Conservation (phyloP, 169 alveolate species). For the Plasmodium relictum region DNA sequence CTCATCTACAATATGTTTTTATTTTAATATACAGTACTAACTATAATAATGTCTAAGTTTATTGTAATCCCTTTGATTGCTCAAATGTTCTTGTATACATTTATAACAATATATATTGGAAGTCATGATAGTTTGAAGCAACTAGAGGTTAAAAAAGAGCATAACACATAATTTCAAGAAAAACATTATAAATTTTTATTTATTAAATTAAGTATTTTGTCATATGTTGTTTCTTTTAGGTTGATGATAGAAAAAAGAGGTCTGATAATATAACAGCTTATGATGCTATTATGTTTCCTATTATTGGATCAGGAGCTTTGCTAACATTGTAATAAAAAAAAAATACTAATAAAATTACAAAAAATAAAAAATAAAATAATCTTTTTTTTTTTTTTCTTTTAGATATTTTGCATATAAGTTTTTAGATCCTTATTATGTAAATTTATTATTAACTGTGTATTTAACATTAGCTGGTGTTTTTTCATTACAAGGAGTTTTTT, state of each 20-base stretch:
- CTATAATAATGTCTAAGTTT: constrained; percentile 67
- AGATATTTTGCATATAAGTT: constrained; percentile 78
- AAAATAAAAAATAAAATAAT: constrained; percentile 2
- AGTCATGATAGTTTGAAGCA: constrained; percentile 77
- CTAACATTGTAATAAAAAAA: constrained; percentile 55
- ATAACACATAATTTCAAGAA: not conserved
- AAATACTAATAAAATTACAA: not conserved
- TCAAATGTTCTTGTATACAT: constrained; percentile 75
- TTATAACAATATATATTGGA: constrained; percentile 74
- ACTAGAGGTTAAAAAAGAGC: constrained; percentile 35
- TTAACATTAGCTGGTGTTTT: constrained; percentile 73
- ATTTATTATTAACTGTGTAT: constrained; percentile 62
- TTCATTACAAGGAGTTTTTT: constrained; percentile 64
- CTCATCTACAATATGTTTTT: not conserved
- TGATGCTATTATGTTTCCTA: constrained; percentile 78
- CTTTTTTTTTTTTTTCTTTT: not conserved
- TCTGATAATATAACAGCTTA: constrained; percentile 69
- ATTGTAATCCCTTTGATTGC: constrained; percentile 45
- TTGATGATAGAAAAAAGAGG: constrained; percentile 42
- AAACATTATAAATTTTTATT: no score
- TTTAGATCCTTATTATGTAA: constrained; percentile 74
- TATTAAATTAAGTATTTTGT: not conserved
- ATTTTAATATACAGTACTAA: constrained; percentile 22
- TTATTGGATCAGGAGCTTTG: constrained; percentile 74
- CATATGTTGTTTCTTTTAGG: not conserved